Percentiles rank a stretch among this genome's conserved stretches.
Evolutionary conservation across 805 yeast species (phyloP).

Genomic region (Sugiyamaella floridensis): DNA sequence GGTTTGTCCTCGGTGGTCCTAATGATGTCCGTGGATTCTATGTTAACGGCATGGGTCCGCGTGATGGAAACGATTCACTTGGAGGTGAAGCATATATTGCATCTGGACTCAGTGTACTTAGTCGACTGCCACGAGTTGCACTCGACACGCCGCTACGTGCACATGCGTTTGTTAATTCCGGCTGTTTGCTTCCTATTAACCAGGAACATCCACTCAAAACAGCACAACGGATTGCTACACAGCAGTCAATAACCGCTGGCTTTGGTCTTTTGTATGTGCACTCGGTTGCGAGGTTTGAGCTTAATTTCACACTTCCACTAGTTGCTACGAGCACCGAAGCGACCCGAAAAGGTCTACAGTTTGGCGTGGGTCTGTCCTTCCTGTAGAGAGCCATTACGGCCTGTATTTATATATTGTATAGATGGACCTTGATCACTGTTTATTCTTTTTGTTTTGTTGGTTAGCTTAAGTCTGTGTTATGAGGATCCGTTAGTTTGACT

Average conservation of each 20-base stretch:
- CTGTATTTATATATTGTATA: neutral
- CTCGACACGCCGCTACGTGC: conserved; percentile 48
- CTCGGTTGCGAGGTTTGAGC: conserved; percentile 61
- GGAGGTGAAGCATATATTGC: conserved; percentile 65
- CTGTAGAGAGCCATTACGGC: conserved; percentile 30
- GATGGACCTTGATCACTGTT: neutral
- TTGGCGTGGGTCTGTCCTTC: conserved; percentile 57
- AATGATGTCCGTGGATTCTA: conserved; percentile 65
- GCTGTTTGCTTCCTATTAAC: conserved; percentile 39
- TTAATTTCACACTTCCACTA: conserved; percentile 57
- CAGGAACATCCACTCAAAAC: conserved; percentile 11
- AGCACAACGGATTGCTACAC: conserved; percentile 24
- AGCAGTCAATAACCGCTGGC: conserved; percentile 51
- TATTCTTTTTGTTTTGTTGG: neutral
- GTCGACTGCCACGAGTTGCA: conserved; percentile 49
- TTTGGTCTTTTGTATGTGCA: conserved; percentile 55
- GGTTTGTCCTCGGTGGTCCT: conserved; percentile 78
- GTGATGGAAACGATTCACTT: conserved; percentile 45
- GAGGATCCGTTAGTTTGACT: conserved; percentile 9
- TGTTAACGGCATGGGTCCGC: conserved; percentile 59
- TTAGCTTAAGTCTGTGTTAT: neutral
- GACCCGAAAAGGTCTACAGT: conserved; percentile 58
- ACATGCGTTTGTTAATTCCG: conserved; percentile 61
- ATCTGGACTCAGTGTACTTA: conserved; percentile 50
- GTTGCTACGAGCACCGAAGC: conserved; percentile 44